Base-by-base conservation (phyloP, 352 stramenopile genomes). In the Phytophthora chlamydospora region DNA sequence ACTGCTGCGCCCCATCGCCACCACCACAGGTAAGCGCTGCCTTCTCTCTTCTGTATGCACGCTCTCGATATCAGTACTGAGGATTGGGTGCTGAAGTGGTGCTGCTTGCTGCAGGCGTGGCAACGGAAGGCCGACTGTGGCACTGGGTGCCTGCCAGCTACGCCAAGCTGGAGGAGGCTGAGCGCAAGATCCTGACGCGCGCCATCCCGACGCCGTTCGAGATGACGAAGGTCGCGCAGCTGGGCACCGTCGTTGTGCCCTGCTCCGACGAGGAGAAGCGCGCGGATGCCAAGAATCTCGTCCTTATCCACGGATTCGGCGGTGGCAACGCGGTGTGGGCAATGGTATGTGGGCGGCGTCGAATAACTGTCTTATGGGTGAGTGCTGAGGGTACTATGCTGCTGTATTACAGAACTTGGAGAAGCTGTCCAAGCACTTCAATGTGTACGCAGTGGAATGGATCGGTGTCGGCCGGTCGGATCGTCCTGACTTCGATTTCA, bases 391-490 rank as follows among this genome's bases (percentile, higher is more conserved):
- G 16, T 6, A 41, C 41, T 68, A 50, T 50, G 34, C 24, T 44
- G 27, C 34, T 6, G 14, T 41, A 38, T 19, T 52, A 7, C 45
- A 92, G 79, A 95, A 92, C 58, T 58, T 93, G 34, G 78, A 86
- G 9, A 58, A 78, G 14, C 51, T 95, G 33, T 80, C 86, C 39
- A 78, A 92, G 68, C 75, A 91, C 33, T 95, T 90, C 57, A 92
- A 95, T 62, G 84, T 95, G 83, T 95, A 93, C 61, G 82, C 86
- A 3, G 86, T 95, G 27, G 84, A 95, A 44, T 95, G 86, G 86
- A 90, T 93, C 45, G 86, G 86, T 41, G 76, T 88, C 31, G 86
- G 81, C 2, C 86, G 86, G 11, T 93, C 83, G 8, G 84, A 95
- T 58, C 84, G 83, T 13, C 86, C 86, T 10, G 82, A 92, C 29